Base-by-base conservation (phyloP, 768 basidiomycete genomes). In the Psilocybe subaeruginosa region DNA sequence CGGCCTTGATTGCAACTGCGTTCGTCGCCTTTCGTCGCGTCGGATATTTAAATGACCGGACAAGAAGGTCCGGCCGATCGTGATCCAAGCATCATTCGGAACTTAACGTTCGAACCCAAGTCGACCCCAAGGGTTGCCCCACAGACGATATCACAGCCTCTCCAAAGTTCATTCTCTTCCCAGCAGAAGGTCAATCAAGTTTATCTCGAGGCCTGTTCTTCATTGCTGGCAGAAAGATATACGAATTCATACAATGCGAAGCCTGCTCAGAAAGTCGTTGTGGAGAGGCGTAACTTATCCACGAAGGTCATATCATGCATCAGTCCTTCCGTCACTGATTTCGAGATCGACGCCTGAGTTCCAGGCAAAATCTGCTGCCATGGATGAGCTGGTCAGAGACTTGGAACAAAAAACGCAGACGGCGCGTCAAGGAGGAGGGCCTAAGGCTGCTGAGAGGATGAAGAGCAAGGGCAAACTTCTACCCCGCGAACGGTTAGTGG, bases 401-500 rank as follows among this genome's bases (percentile, higher is more conserved):
- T 65, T 93, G 11, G 86, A 91, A 58, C 69, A 73, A 12, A 90
- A 85, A 72, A 75, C 85, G 52, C 82, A 84, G 0, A 73, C 74
- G 8, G 87, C 84, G 54, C 82, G 89, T 67, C 77, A 78, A 31
- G 94, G 94, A 19, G 94, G 94, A 35, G 90, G 93, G 23, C 66
- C 78, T 11, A 93, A 88, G 72, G 90, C 92, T 27, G 84, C 85
- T 33, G 87, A 88, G 63, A 81, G 90, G 37, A 91, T 93, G 88
- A 78, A 81, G 66, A 83, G 78, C 68, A 88, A 87, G 71, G 91
- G 94, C 1, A 96, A 96, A 81, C 85, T 84, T 68, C 74, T 95
- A 11, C 93, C 94, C 29, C 79, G 94, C 68, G 92, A 94, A 79
- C 82, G 94, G 93, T 93, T 45, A 63, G 81, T 59, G 52, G 45